Base-by-base conservation (phyloP, 345 rosid genomes). In the Clausena lansium region DNA sequence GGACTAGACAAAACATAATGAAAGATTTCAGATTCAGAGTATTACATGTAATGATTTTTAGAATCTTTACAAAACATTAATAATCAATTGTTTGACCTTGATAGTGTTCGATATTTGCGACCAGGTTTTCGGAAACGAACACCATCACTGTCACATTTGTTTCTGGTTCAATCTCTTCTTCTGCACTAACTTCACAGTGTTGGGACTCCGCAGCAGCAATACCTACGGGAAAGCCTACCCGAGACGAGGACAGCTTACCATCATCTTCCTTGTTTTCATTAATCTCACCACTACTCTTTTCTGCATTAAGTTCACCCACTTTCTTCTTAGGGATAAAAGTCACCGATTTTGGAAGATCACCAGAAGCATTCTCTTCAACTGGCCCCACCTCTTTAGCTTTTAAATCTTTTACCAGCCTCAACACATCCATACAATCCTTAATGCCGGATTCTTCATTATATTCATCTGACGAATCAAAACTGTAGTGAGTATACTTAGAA, bases 311-410 rank as follows among this genome's bases (percentile, higher is more conserved):
- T 20, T 77, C 81, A 17, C 66, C 66, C 0, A 67, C 39, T 72
- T 80, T 90, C 76, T 83, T 89, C 88, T 82, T 87, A 3, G 91
- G 89, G 50, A 88, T 82, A 76, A 91, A 93, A 8, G 87, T 74
- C 64, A 85, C 84, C 0, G 87, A 81, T 74, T 80, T 83, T 8
- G 83, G 88, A 66, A 74, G 80, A 63, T 71, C 76, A 57, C 59
- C 74, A 28, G 80, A 64, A 75, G 76, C 58, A 61, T 50, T 68
- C 7, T 73, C 72, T 47, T 59, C 62, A 36, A 76, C 78, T 32
- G 86, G 71, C 57, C 52, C 87, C 14, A 78, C 60, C 52, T 81
- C 86, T 50, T 77, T 54, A 67, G 63, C 62, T 61, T 86, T 81
- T 7, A 81, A 78, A 38, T 25, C 70, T 75, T 76, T 69, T 52